A percentile compares a stretch with the other conserved stretches of the same genome.
These are phyloP conservation scores for Exidia glandulosa DNA, from an alignment of 768 basidiomycete genomes.

Conservation along the genomic window DNA sequence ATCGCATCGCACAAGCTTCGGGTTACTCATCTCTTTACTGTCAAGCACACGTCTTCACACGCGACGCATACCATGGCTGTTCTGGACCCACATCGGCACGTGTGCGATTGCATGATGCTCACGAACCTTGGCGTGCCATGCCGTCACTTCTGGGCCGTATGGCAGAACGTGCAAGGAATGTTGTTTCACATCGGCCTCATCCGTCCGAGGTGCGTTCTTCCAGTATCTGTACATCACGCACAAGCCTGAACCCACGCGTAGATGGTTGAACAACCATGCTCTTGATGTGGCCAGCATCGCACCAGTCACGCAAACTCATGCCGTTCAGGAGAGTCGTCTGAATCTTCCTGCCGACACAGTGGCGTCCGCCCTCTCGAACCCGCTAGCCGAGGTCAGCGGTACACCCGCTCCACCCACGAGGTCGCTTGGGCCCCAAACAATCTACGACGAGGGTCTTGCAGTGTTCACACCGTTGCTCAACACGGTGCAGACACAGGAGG, in stretches of 20 bases:
- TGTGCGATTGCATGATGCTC: constrained; percentile 28
- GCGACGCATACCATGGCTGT: constrained; percentile 19
- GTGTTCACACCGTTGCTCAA: constrained; percentile 13
- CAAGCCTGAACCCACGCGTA: neutral
- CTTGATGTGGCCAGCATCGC: neutral
- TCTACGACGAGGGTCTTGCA: constrained; percentile 15
- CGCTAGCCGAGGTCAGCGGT: neutral
- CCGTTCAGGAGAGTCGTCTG: neutral
- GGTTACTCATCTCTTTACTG: constrained; percentile 14
- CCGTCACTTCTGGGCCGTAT: constrained; percentile 20
- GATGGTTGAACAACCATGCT: neutral
- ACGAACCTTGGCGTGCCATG: constrained; percentile 23
- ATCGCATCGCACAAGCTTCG: constrained; percentile 11
- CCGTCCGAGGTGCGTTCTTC: constrained; percentile 14
- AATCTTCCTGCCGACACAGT: neutral
- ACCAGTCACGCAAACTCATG: neutral
- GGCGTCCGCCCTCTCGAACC: constrained; percentile 2
- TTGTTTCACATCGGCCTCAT: constrained; percentile 20
- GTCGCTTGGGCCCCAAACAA: constrained; percentile 14
- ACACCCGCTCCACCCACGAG: constrained; percentile 9
- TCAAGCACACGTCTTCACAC: constrained; percentile 12
- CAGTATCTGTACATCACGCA: neutral
- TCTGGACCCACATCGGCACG: constrained; percentile 14
- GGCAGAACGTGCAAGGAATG: constrained; percentile 11
- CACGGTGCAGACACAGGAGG: constrained; percentile 17